Percentiles rank a stretch among this genome's conserved stretches.
phyloP scores from a whole-genome alignment of 2,329 filamentous ascomycete genomes.

The Fusarium sp. region DNA sequence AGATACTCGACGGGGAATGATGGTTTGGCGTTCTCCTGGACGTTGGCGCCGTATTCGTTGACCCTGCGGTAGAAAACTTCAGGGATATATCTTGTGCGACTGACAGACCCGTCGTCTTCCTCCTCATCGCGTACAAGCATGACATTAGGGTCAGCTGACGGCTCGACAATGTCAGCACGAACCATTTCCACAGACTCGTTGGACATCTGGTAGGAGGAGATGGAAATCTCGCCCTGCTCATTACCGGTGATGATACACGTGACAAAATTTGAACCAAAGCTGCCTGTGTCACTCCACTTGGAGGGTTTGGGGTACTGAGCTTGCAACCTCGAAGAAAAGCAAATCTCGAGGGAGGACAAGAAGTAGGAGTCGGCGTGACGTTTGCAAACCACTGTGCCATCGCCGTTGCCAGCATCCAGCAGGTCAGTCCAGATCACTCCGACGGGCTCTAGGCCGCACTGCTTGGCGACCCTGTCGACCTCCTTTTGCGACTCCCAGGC shows the following conservation, averaged over 20 bases:
- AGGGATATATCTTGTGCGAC: constrained; percentile 86
- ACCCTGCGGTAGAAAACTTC: constrained; percentile 96
- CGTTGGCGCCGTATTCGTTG: constrained; percentile 96
- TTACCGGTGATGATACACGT: constrained; percentile 97
- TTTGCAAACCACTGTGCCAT: constrained; percentile 92
- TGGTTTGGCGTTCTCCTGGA: constrained; percentile 97
- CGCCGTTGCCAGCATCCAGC: constrained; percentile 79
- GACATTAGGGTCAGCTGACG: constrained; percentile 88
- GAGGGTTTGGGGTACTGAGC: constrained; percentile 87
- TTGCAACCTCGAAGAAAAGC: constrained; percentile 88
- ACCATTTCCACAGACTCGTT: constrained; percentile 98
- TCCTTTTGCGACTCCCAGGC: constrained; percentile 87
- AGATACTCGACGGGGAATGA: constrained; percentile 97
- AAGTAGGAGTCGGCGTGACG: constrained; percentile 95
- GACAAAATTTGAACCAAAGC: constrained; percentile 95
- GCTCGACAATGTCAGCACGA: constrained; percentile 90
- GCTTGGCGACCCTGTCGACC: constrained; percentile 79
- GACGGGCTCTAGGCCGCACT: constrained; percentile 87
- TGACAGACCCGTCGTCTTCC: constrained; percentile 76
- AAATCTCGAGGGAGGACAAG: constrained; percentile 89
- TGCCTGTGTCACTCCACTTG: constrained; percentile 96
- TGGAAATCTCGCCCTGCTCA: constrained; percentile 84
- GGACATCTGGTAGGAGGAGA: constrained; percentile 93
- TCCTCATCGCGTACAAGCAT: constrained; percentile 96
- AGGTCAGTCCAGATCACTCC: constrained; percentile 97